Conservation (phyloP, 208 protist genomes). For the Leishmania tarentolae region DNA sequence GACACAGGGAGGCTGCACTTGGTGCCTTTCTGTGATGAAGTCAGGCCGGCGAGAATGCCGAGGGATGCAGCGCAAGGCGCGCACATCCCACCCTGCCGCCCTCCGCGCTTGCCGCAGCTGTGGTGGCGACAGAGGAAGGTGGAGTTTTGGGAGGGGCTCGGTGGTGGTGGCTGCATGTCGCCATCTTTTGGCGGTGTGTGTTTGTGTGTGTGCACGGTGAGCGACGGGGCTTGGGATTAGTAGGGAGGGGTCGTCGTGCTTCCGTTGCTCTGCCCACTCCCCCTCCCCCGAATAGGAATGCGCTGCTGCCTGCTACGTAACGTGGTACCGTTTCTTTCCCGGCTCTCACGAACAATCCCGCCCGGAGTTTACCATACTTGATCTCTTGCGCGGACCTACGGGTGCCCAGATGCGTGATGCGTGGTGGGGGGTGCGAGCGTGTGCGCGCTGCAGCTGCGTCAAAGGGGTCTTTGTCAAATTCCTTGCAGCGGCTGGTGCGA, state of each 20-base stretch:
- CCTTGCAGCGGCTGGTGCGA: constrained; percentile 29
- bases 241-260: background rate
- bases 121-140: background rate
- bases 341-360: constrained; percentile 71
- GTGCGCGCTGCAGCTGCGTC: constrained; percentile 1
- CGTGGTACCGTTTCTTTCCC: background rate
- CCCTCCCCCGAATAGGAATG: background rate
- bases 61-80: background rate
- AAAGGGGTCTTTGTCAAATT: constrained; percentile 29
- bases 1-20: constrained; percentile 10
- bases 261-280: background rate
- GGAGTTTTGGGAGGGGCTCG: constrained; percentile 2
- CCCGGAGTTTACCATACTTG: constrained; percentile 55
- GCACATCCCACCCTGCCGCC: background rate
- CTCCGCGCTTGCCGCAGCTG: background rate
- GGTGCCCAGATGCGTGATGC: constrained; percentile 41
- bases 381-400: constrained; percentile 72
- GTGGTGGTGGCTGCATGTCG: background rate
- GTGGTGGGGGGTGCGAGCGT: background rate
- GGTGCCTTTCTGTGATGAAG: constrained; percentile 9
- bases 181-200: background rate
- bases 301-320: background rate
- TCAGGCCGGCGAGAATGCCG: background rate
- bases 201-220: background rate
- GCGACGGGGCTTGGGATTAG: background rate